Conservation (phyloP, 1,139 yeast genomes). For the Insectozyma bohioensis region DNA sequence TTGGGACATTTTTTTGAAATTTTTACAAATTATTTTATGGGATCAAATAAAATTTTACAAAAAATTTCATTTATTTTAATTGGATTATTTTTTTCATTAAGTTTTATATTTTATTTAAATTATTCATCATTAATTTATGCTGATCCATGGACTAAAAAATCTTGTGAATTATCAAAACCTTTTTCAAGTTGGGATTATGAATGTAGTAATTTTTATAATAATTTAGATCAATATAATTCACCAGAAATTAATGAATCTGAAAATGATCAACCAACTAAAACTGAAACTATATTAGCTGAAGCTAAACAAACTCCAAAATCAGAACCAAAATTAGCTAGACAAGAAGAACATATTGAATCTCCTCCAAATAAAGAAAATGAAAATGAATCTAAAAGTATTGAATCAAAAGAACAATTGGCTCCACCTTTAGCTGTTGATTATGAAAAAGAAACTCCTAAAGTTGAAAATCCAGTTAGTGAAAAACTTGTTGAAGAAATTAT, state of each 20-base stretch:
- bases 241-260: slow-evolving; percentile 16
- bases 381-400: slow-evolving; percentile 9
- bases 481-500: slow-evolving; percentile 3
- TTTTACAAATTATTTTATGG: slow-evolving; percentile 44
- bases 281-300: slow-evolving; percentile 16
- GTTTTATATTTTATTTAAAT: slow-evolving; percentile 56
- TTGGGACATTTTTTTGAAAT: slow-evolving; percentile 82
- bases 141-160: slow-evolving; percentile 70
- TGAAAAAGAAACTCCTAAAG: slow-evolving; percentile 13
- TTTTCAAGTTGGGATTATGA: slow-evolving; percentile 81
- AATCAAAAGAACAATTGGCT: slow-evolving; percentile 21
- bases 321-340: slow-evolving; percentile 10
- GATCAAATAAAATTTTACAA: slow-evolving; percentile 33
- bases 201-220: slow-evolving; percentile 57
- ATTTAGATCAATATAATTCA: slow-evolving; percentile 26
- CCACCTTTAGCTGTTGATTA: slow-evolving; percentile 29
- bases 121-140: slow-evolving; percentile 82
- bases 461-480: too few relatives aligned
- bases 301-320: slow-evolving; percentile 16
- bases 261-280: slow-evolving; percentile 17
- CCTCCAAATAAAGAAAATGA: slow-evolving; percentile 14
- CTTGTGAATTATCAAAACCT: slow-evolving; percentile 64
- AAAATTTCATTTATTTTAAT: slow-evolving; percentile 44
- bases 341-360: slow-evolving; percentile 11
- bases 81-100: slow-evolving; percentile 46